Evolutionary conservation across 345 rosid genomes (phyloP), one percentile per base, ranked within the genome.

Genomic region (Aegle marmelos): DNA sequence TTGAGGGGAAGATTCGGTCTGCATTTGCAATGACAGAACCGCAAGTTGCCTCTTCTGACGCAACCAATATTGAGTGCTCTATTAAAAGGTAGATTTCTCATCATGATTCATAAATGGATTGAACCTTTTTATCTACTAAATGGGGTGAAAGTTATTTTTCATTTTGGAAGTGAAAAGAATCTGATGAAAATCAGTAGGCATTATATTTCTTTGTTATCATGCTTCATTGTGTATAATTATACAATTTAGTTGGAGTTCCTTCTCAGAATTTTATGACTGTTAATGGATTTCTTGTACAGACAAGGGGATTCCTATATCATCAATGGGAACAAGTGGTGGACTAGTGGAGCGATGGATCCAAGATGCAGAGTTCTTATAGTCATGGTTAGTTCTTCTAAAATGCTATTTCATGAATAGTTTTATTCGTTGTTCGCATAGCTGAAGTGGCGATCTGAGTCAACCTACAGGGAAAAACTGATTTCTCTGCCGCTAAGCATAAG

Each of bases 1-100:
- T 96, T 63, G 89, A 92, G 75, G 99, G 99, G 72, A 89, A 87
- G 84, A 90, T 94, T 73, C 95, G 99, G 65, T 96, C 99, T 74
- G 99, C 94, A 83, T 96, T 96, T 81, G 99, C 99, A 68, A 96
- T 96, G 98, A 96, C 99, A 63, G 99, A 96, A 81, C 99, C 99
- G 25, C 92, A 88, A 82, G 99, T 96, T 84, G 99, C 99, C 50
- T 96, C 99, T 34, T 96, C 99, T 76, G 99, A 96, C 86, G 99
- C 98, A 76, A 96, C 99, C 73, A 96, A 96, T 80, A 92, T 96
- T 41, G 98, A 94, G 75, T 96, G 99, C 73, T 96, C 99, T 30
- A 94, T 96, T 82, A 85, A 19, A 85, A 92, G 99, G 99, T 90
- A 73, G 56, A 61, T 68, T 45, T 59, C 17, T 65, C 7, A 57